A percentile compares a stretch with the other conserved stretches of the same genome.
phyloP scores from a whole-genome alignment of 176 grass and related monocot genomes.

The Musa schizocarpa region DNA sequence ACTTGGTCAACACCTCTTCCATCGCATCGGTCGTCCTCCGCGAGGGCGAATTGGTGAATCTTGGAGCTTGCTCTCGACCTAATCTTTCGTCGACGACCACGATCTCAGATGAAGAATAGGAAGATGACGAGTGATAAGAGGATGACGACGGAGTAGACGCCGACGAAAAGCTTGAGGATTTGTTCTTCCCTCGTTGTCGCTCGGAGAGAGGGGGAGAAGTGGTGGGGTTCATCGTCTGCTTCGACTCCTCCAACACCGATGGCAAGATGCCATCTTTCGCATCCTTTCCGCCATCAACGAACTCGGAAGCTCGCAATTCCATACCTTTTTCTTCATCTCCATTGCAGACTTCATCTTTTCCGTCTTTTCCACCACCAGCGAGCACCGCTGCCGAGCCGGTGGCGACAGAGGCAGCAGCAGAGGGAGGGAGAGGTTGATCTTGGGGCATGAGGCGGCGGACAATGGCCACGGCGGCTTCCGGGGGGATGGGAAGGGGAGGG shows the following conservation, averaged over 20 bases:
- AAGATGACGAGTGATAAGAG: constrained; percentile 10
- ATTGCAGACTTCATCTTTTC: not conserved
- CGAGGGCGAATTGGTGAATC: constrained; percentile 1
- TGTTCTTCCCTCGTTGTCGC: constrained; percentile 1
- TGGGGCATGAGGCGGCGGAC: constrained; percentile 66
- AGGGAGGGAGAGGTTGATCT: not conserved
- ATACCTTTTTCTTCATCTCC: not conserved
- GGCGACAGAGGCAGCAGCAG: not conserved
- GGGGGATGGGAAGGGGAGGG: constrained; percentile 38
- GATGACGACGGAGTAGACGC: constrained; percentile 5
- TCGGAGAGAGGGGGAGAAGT: not conserved
- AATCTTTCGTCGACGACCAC: not conserved
- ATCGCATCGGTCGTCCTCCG: constrained; percentile 22
- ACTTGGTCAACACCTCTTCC: constrained; percentile 49
- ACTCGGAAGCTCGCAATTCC: not conserved
- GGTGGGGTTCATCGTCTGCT: not conserved
- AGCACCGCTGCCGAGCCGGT: not conserved
- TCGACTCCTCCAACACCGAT: not conserved
- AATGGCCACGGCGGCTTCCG: constrained; percentile 47
- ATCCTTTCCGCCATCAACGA: not conserved
- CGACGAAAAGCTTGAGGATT: constrained; percentile 7
- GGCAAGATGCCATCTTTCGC: constrained; percentile 9
- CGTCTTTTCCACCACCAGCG: not conserved
- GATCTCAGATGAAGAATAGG: constrained; percentile 14
- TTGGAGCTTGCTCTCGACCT: not conserved